Conservation (phyloP, 257 asterid species). For the Solanum chiquidenum region DNA sequence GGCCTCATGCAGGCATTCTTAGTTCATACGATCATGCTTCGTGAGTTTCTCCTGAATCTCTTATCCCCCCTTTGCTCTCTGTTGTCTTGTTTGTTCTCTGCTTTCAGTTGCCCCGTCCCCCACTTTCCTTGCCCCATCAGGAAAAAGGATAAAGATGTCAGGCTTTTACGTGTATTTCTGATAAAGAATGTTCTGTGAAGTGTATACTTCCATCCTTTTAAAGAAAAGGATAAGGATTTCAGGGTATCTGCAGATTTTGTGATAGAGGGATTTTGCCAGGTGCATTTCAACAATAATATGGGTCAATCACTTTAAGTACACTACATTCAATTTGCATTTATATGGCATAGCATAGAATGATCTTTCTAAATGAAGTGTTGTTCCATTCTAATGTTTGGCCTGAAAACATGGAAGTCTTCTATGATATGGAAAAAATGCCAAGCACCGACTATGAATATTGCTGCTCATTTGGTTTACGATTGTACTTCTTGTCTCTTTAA, state of each 20-base stretch:
- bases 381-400: neutral
- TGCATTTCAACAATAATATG: neutral
- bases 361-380: neutral
- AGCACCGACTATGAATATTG: neutral
- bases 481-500: neutral
- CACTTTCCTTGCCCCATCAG: slow-evolving; percentile 2
- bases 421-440: neutral
- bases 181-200: neutral
- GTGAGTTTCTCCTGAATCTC: slow-evolving; percentile 23
- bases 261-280: neutral
- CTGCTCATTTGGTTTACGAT: neutral
- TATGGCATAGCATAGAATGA: neutral
- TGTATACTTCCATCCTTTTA: neutral
- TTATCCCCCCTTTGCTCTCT: neutral
- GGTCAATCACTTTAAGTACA: neutral
- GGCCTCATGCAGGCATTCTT: slow-evolving; percentile 64
- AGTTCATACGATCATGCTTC: slow-evolving; percentile 64
- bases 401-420: neutral
- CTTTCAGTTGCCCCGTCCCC: slow-evolving; percentile 6
- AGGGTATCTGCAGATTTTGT: neutral
- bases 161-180: slow-evolving; percentile 4
- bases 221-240: neutral
- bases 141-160: slow-evolving; percentile 30
- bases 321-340: neutral
- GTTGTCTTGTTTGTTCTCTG: neutral